Evolutionary conservation across 257 asterid genomes (phyloP), one percentile per base, ranked within the genome.

Genomic region (Gentiana macrophylla): DNA sequence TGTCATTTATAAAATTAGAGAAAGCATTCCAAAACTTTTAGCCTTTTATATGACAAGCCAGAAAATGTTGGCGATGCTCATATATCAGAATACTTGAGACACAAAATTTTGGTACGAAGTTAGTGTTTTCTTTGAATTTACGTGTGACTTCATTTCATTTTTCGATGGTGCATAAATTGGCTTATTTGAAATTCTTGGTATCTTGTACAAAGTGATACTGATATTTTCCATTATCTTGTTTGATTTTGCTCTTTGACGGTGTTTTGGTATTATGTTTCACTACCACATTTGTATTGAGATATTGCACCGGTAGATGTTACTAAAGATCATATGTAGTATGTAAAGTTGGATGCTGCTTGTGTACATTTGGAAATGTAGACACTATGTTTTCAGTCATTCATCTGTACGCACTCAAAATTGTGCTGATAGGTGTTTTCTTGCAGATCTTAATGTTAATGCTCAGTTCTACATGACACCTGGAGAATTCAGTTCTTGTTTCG

Each of bases 401-500:
- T 59, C 44, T 37, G 12, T 32, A 5, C 24, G 33, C 32, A 7
- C 49, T n/a, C 44, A 48, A 65, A 46, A 24, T 74, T 52, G 35
- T 52, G 47, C 64, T 63, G 57, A 49, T 69, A 47, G 52, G 11
- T 56, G 12, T 56, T 67, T 15, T 15, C 49, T 13, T 55, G 61
- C 84, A 90, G 98, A 77, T 87, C 74, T 79, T 92, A 55, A 74
- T 88, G 84, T 58, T 78, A 66, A 82, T 81, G 84, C 86, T 86
- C 66, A 79, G 80, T 72, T 67, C 67, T 10, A 65, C 55, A 36
- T 61, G 67, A 60, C 61, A 50, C 55, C 57, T 74, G 56, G 86
- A 82, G 68, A 61, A 53, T 63, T 66, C 71, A n/a, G 67, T 72
- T 72, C 71, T 66, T 52, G 36, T 61, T 47, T 66, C 79, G 54